Base-by-base conservation (phyloP, 257 asterid genomes). In the Nicotiana tomentosiformis region DNA sequence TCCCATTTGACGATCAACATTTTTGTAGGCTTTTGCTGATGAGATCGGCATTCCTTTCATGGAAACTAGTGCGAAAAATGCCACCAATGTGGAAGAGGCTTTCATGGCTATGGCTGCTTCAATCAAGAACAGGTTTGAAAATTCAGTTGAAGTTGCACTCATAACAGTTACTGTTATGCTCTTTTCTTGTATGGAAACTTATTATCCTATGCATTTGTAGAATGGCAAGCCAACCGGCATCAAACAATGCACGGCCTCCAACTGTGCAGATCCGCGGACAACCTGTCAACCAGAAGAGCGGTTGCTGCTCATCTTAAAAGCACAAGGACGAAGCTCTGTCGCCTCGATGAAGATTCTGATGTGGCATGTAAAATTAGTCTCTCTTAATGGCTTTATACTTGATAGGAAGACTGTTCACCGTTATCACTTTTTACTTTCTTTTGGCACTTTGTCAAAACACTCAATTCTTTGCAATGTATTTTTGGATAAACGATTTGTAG, bases 191-290 rank as follows among this genome's bases (percentile, higher is more conserved):
- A 29, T 15, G 80, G 64, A 16, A 76, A 76, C 80, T 76, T 51
- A 76, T 14, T 51, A 29, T 51, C 17, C 1, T 8, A 8, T 51
- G 29, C 1, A 51, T 87, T 83, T n/a, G 78, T 86, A 94, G 98
- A 91, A 94, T 94, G 98, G 98, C 98, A 30, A 94, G 93, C 82
- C 97, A 94, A 84, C 97, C 97, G 43, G 88, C 91, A 53, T 87
- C 87, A 90, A 93, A 84, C 84, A 91, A 86, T 80, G 94, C 93
- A 20, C 91, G 97, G 46, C 98, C 95, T 49, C 92, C 95, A 18
- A 92, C 97, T 0, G 97, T 94, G 80, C 94, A 94, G 89, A 93
- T 94, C 85, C 91, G 92, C 43, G 97, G 97, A 84, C 97, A 92
- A 46, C 94, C 97, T 3, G 94, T 94, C 82, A 93, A 92, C 89